phyloP scores from a whole-genome alignment of 768 basidiomycete genomes.

The Boletus patriciae region DNA sequence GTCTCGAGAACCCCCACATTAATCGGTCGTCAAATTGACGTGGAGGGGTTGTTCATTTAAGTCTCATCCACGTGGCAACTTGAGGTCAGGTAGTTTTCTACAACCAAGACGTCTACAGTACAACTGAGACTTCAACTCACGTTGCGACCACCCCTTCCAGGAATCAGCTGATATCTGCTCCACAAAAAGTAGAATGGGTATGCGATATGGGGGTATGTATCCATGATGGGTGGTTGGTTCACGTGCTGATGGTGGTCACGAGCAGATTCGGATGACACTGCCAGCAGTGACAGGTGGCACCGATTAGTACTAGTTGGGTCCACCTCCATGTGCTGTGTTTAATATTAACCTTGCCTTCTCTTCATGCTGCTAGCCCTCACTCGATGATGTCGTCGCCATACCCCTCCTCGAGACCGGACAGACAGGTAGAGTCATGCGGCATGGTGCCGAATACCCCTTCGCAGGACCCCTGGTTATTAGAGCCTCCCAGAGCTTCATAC shows the following conservation, averaged over 20 bases:
- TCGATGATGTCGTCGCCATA: conserved; percentile 3
- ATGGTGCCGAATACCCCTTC: conserved; percentile 13
- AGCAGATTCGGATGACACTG: neutral
- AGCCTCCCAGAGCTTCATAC: conserved; percentile 29
- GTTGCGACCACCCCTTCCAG: neutral
- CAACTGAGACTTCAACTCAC: neutral
- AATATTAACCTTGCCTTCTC: neutral
- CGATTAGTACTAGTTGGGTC: neutral
- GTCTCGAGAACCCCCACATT: neutral
- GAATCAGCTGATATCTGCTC: neutral
- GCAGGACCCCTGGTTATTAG: neutral
- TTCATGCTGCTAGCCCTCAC: neutral
- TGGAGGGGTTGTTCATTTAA: neutral
- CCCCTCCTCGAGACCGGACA: conserved; percentile 22
- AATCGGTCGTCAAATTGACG: neutral
- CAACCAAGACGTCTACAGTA: neutral
- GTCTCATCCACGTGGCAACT: neutral
- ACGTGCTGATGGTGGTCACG: conserved; percentile 9
- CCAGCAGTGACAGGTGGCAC: neutral
- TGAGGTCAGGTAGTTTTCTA: neutral
- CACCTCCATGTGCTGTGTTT: neutral
- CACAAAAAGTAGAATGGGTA: neutral
- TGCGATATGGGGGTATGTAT: neutral
- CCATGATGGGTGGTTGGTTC: neutral
- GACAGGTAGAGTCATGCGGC: conserved; percentile 12